A percentile compares a stretch with the other conserved stretches of the same genome.
Evolutionary conservation across 306 rosid species (phyloP).

Genomic region (Cucurbita ficifolia): DNA sequence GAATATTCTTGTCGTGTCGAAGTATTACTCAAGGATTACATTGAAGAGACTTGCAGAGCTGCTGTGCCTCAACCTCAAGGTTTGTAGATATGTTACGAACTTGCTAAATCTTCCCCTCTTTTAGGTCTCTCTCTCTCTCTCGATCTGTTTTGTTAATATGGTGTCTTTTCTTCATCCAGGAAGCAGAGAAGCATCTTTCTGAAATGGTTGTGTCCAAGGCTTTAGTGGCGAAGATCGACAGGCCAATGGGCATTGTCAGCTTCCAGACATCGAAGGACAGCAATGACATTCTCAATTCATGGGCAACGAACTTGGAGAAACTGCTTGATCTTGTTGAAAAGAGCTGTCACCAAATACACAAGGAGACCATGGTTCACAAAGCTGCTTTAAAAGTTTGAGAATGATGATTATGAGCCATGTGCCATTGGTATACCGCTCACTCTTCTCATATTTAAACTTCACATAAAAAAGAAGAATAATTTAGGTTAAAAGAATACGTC

Average conservation of each 20-base stretch:
- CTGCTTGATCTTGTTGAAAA: constrained; percentile 93
- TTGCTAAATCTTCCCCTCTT: background rate
- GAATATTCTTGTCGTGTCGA: constrained; percentile 86
- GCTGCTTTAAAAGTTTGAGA: constrained; percentile 58
- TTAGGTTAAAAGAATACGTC: too few relatives aligned
- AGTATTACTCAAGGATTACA: constrained; percentile 46
- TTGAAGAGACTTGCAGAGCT: constrained; percentile 12
- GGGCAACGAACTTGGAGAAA: constrained; percentile 90
- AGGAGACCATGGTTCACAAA: constrained; percentile 92
- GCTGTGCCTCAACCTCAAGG: constrained; percentile 8
- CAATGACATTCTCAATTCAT: constrained; percentile 70
- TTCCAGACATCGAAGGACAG: constrained; percentile 87
- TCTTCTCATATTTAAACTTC: background rate
- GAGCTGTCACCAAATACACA: constrained; percentile 94
- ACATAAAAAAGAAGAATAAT: background rate
- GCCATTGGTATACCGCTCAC: background rate
- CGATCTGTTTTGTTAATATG: background rate
- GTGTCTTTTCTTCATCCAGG: constrained; percentile 26
- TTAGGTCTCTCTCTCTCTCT: background rate
- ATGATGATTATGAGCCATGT: background rate
- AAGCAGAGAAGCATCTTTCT: constrained; percentile 91
- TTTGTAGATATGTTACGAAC: background rate
- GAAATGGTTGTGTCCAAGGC: constrained; percentile 99
- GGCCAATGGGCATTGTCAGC: constrained; percentile 72
- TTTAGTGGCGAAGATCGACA: constrained; percentile 73